Evolutionary conservation across 2,329 filamentous ascomycete species (phyloP), one percentile per base, ranked within the genome.

Genomic region (Ophiostoma sp.): DNA sequence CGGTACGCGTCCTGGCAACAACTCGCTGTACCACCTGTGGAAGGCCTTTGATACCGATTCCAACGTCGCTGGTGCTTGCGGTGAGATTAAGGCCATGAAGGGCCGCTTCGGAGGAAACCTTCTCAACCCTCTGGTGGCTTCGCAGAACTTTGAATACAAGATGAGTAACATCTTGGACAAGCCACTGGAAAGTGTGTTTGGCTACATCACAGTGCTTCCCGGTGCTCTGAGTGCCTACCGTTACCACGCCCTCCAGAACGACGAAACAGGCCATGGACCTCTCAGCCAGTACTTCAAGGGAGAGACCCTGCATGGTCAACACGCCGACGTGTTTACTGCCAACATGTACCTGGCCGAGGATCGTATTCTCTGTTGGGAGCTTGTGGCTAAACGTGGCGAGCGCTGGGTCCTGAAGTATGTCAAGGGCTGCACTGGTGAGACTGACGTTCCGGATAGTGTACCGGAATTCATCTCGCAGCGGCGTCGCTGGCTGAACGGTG

Each of bases 281-380:
- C 84, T 99, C 68, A 94, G 98, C 81, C 97, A 97, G 83, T 99
- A 99, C 83, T 99, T 98, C 84, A 90, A 94, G 52, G 96, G 96
- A 78, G 96, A 98, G 84, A 98, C 95, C 81, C 93, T 98, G 84
- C 95, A 98, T 80, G 93, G 93, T 74, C 92, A 93, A 72, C 94
- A 94, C 77, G 95, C 95, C 15, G 96, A 95, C 80, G 95, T 98
- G 77, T 99, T 99, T 84, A 97, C 95, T 2, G 95, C 96, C 77
- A 99, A 99, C 83, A 99, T 99, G 96, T 99, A 98, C 80, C 89
- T 99, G 74, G 96, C 96, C 72, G 96, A 99, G 81, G 96, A 99
- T 87, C 93, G 96, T 86, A 99, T 99, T 80, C 90, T 99, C 48
- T 99, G 96, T 83, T 99, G 97, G 87, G 96, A 99, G 86, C 83